These are phyloP conservation scores for Arthrobotrys conoides DNA, from an alignment of 2,329 filamentous ascomycete genomes.

Conservation along the genomic window DNA sequence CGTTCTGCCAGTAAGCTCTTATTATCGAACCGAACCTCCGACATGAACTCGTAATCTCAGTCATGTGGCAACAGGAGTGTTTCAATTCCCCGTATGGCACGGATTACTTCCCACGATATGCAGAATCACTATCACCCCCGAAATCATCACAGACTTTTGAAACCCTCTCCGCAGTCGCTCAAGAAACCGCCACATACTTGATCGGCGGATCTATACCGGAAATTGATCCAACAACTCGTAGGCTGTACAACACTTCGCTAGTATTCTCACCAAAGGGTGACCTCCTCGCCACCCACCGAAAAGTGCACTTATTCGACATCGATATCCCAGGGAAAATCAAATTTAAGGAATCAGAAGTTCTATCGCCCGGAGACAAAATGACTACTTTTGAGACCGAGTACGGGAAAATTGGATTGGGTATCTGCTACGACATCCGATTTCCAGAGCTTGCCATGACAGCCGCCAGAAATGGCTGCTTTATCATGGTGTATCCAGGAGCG, in stretches of 20 bases:
- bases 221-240: conserved; percentile 73
- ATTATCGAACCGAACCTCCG: background rate
- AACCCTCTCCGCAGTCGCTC: conserved; percentile 83
- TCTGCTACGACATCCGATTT: conserved; percentile 98
- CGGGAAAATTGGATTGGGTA: conserved; percentile 87
- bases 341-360: conserved; percentile 90
- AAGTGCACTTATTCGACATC: conserved; percentile 97
- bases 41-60: background rate
- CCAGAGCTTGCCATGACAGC: conserved; percentile 93
- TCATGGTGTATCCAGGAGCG: conserved; percentile 92
- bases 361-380: conserved; percentile 85
- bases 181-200: conserved; percentile 83
- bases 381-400: conserved; percentile 91
- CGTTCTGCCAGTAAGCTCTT: conserved; percentile 76
- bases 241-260: conserved; percentile 92
- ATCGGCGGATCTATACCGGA: conserved; percentile 95
- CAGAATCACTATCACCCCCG: conserved; percentile 85
- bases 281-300: conserved; percentile 90
- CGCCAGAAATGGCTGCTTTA: conserved; percentile 86
- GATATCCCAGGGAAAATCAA: conserved; percentile 94
- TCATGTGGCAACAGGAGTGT: conserved; percentile 75
- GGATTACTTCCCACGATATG: conserved; percentile 89
- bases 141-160: conserved; percentile 86
- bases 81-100: conserved; percentile 97
- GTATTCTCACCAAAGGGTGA: conserved; percentile 83